Conservation (phyloP, 768 basidiomycete species). For the Leccinellum albellum region DNA sequence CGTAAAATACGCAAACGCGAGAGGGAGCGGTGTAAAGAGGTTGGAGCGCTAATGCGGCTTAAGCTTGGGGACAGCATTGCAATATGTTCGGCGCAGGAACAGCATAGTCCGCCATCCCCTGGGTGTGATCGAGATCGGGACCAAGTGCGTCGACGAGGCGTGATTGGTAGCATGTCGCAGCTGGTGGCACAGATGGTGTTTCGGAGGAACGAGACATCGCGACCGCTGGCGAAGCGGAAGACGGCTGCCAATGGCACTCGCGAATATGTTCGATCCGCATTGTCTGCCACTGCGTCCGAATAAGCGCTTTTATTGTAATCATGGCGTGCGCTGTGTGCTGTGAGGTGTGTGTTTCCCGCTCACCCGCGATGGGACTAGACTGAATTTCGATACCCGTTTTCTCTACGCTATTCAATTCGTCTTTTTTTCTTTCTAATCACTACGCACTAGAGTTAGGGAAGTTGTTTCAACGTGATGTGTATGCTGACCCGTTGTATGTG, state of each 20-base stretch:
- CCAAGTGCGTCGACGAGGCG: slow-evolving; percentile 18
- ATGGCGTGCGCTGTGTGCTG: slow-evolving; percentile 12
- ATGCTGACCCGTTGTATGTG: slow-evolving; percentile 20
- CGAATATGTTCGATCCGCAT: slow-evolving; percentile 28
- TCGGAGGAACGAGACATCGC: slow-evolving; percentile 37
- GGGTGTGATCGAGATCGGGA: slow-evolving; percentile 22
- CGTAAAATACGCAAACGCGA: slow-evolving; percentile 45
- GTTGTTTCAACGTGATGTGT: slow-evolving; percentile 19
- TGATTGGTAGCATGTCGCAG: slow-evolving; percentile 34
- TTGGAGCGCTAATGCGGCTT: slow-evolving; percentile 52
- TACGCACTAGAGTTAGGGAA: slow-evolving; percentile 9
- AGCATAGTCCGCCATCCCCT: slow-evolving; percentile 8
- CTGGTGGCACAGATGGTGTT: slow-evolving; percentile 48
- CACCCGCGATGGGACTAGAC: slow-evolving; percentile 15
- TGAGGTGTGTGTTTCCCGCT: slow-evolving; percentile 23
- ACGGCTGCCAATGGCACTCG: slow-evolving; percentile 13
- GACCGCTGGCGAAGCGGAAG: slow-evolving; percentile 38
- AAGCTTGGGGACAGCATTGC: slow-evolving; percentile 40
- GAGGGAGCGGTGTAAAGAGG: slow-evolving; percentile 53
- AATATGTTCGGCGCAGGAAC: slow-evolving; percentile 19
- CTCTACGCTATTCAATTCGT: slow-evolving; percentile 11
- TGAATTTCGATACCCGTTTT: slow-evolving; percentile 13
- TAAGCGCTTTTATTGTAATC: slow-evolving; percentile 9
- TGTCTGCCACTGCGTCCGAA: slow-evolving; percentile 23
- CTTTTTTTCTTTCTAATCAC: slow-evolving; percentile 7